Percentiles rank a stretch among this genome's conserved stretches.
Evolutionary conservation across 345 rosid genomes (phyloP).

Genomic region (Brassica rapa): DNA sequence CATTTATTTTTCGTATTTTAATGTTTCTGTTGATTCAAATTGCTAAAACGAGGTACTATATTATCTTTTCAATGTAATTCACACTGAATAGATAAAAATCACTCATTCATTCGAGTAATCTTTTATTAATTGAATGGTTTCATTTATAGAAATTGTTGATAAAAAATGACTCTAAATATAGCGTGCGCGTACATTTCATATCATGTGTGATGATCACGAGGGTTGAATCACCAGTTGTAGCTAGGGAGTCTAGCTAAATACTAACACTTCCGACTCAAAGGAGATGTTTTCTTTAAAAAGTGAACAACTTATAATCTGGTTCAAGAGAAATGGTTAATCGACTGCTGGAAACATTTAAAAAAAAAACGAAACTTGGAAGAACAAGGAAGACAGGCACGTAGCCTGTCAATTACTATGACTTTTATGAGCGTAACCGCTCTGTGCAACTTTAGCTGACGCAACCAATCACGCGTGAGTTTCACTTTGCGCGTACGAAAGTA

Average conservation of each 20-base stretch:
- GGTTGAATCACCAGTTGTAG: neutral
- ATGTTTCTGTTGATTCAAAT: neutral
- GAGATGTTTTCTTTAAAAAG: neutral
- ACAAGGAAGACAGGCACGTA: constrained; percentile 5
- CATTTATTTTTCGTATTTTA: neutral
- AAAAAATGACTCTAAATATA: neutral
- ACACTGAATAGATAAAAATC: neutral
- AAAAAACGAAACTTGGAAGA: neutral
- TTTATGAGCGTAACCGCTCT: constrained; percentile 48
- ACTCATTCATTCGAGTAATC: neutral
- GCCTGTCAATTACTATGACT: constrained; percentile 40
- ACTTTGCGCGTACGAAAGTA: constrained; percentile 20
- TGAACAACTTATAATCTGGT: neutral
- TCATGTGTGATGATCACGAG: neutral
- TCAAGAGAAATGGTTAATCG: neutral
- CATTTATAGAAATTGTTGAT: neutral
- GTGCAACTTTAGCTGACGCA: constrained; percentile 42
- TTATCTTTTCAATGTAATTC: too few species aligned
- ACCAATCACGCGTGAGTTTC: constrained; percentile 41
- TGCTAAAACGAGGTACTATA: neutral
- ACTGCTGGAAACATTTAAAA: neutral
- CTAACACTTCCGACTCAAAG: neutral
- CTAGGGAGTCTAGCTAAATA: neutral
- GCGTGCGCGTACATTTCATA: neutral
- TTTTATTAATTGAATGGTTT: neutral